These are phyloP conservation scores for Daldinia caldariorum DNA, from an alignment of 495 filamentous ascomycete genomes.

Conservation along the genomic window DNA sequence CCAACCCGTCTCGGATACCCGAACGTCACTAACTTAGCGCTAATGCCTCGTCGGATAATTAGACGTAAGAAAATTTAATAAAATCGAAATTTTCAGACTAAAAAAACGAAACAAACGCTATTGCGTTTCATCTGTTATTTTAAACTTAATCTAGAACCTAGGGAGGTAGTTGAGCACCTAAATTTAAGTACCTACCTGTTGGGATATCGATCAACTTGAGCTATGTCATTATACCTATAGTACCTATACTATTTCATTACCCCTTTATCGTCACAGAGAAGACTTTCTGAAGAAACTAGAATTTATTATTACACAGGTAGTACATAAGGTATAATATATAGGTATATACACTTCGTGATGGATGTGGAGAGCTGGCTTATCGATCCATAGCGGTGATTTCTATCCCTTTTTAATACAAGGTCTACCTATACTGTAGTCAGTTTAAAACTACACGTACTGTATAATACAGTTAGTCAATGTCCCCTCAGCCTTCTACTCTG, in stretches of 20 bases:
- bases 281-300: neutral
- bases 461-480: neutral
- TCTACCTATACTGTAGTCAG: neutral
- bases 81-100: no score
- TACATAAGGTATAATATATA: neutral
- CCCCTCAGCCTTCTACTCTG: neutral
- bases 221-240: no score
- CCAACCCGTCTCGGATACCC: neutral
- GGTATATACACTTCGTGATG: neutral
- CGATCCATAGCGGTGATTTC: neutral
- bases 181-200: no score
- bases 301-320: neutral
- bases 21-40: neutral
- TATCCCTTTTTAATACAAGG: neutral
- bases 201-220: no score
- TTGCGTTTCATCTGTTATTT: neutral
- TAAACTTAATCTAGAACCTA: no score
- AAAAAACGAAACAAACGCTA: neutral
- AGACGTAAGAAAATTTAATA: no score
- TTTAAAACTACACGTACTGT: slow-evolving; percentile 3
- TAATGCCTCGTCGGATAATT: no score
- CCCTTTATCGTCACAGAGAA: neutral
- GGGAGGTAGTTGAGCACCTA: no score
- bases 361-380: neutral
- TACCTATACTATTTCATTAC: neutral